Percentiles rank a stretch among this genome's conserved stretches.
phyloP scores from a whole-genome alignment of 768 basidiomycete genomes.

The Thelephora aurantiotincta region DNA sequence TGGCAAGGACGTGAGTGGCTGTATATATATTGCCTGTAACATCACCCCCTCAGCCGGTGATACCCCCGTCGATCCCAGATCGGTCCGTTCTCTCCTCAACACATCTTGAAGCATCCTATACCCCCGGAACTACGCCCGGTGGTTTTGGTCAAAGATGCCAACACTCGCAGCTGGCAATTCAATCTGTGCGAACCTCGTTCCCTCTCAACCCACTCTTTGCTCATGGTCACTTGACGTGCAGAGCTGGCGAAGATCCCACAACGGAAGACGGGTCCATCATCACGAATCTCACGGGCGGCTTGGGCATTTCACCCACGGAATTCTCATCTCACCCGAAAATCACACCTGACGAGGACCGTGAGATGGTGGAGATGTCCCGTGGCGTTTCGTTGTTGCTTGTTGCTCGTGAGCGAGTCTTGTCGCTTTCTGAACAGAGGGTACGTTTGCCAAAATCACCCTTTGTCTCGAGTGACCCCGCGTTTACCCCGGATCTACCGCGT shows the following conservation, averaged over 20 bases:
- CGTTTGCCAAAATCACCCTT: constrained; percentile 9
- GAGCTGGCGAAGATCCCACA: not conserved
- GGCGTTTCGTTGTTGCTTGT: constrained; percentile 56
- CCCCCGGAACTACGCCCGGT: constrained; percentile 60
- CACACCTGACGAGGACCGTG: constrained; percentile 22
- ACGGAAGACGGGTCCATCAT: not conserved
- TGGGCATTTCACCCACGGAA: too few relatives aligned
- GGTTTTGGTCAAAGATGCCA: not conserved
- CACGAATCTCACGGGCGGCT: too few relatives aligned
- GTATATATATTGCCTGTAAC: constrained; percentile 13
- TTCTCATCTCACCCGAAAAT: not conserved
- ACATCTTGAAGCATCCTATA: constrained; percentile 58
- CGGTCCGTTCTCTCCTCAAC: constrained; percentile 67
- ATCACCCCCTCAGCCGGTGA: not conserved
- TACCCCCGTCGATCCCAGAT: constrained; percentile 30
- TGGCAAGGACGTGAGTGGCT: constrained; percentile 47
- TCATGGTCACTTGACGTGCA: too few relatives aligned
- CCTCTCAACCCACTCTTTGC: not conserved
- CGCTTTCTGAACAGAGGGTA: constrained; percentile 64
- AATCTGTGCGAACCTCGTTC: not conserved
- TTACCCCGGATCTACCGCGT: not conserved
- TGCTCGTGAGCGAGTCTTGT: constrained; percentile 59
- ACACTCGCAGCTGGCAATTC: not conserved
- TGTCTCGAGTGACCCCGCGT: not conserved
- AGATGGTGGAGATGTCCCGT: constrained; percentile 42